These are phyloP conservation scores for Cocos nucifera DNA, from an alignment of 176 grass and related monocot genomes.

Conservation along the genomic window DNA sequence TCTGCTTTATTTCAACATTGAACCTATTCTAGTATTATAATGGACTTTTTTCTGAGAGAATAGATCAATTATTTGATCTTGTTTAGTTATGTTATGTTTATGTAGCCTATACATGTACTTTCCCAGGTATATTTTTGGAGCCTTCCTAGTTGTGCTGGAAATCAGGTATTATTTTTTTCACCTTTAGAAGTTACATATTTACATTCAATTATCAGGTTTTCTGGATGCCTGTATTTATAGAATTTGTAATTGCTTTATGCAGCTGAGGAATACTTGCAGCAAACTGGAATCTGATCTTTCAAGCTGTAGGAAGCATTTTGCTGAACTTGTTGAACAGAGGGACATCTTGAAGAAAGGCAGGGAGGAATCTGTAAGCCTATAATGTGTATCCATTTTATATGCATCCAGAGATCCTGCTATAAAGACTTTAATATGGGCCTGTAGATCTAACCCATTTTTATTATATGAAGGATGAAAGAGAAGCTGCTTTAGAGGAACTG, in stretches of 20 bases:
- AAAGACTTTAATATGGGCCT: slow-evolving; percentile 2
- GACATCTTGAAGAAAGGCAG: slow-evolving; percentile 88
- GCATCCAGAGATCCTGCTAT: not conserved
- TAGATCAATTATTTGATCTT: not conserved
- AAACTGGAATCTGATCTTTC: slow-evolving; percentile 79
- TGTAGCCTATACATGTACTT: not conserved
- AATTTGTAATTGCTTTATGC: not conserved
- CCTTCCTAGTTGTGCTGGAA: slow-evolving; percentile 95
- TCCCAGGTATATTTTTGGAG: slow-evolving; percentile 96
- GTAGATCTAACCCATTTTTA: slow-evolving; percentile 18
- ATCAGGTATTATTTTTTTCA: slow-evolving; percentile 47
- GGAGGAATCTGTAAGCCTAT: slow-evolving; percentile 69
- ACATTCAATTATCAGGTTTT: too few relatives aligned
- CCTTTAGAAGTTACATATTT: not conserved
- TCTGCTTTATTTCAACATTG: too few relatives aligned
- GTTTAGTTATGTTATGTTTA: not conserved
- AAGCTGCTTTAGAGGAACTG: slow-evolving; percentile 55
- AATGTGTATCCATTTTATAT: not conserved
- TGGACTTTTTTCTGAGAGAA: too few relatives aligned
- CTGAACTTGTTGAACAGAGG: slow-evolving; percentile 77
- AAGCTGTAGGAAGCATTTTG: slow-evolving; percentile 50
- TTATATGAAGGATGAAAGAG: slow-evolving; percentile 66
- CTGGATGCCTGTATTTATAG: too few relatives aligned
- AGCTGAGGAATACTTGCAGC: slow-evolving; percentile 60
- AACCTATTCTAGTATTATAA: too few relatives aligned